Evolutionary conservation across 1,284 basidiomycete genomes (phyloP).

Genomic region (Ganoderma boninense): DNA sequence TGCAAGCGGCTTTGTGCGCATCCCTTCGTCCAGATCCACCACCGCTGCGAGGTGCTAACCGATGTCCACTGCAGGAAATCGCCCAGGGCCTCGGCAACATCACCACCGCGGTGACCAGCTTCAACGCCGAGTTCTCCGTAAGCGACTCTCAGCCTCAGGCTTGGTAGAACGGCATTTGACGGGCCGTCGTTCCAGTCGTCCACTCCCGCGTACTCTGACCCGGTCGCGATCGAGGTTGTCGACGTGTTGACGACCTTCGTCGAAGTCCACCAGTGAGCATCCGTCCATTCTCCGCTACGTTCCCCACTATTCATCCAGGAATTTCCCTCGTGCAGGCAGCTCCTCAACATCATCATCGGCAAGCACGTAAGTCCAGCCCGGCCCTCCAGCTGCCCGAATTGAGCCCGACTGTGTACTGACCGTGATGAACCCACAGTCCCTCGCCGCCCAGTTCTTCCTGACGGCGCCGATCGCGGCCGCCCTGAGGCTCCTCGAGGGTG

Average conservation of each 20-base stretch:
- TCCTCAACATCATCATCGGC: slow-evolving; percentile 13
- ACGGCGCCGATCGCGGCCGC: slow-evolving; percentile 18
- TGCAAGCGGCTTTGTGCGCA: background rate
- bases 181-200: background rate
- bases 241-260: slow-evolving; percentile 18
- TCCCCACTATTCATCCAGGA: background rate
- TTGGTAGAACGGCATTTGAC: background rate
- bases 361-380: slow-evolving; percentile 4
- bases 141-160: background rate
- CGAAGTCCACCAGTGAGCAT: slow-evolving; percentile 13
- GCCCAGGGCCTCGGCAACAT: slow-evolving; percentile 12
- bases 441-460: slow-evolving; percentile 17
- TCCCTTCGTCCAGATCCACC: too few relatives aligned
- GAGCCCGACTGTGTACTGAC: background rate
- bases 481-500: slow-evolving; percentile 2
- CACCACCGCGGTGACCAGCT: slow-evolving; percentile 3
- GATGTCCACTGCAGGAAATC: background rate
- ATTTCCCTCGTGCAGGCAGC: background rate
- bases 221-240: slow-evolving; percentile 8
- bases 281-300: too few relatives aligned
- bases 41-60: background rate
- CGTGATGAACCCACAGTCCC: background rate
- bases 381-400: too few relatives aligned
- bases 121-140: slow-evolving; percentile 6
- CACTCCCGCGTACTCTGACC: slow-evolving; percentile 3